A percentile compares a stretch with the other conserved stretches of the same genome.
Evolutionary conservation across 2,329 filamentous ascomycete genomes (phyloP).

Genomic region (Colletotrichum sublineola): DNA sequence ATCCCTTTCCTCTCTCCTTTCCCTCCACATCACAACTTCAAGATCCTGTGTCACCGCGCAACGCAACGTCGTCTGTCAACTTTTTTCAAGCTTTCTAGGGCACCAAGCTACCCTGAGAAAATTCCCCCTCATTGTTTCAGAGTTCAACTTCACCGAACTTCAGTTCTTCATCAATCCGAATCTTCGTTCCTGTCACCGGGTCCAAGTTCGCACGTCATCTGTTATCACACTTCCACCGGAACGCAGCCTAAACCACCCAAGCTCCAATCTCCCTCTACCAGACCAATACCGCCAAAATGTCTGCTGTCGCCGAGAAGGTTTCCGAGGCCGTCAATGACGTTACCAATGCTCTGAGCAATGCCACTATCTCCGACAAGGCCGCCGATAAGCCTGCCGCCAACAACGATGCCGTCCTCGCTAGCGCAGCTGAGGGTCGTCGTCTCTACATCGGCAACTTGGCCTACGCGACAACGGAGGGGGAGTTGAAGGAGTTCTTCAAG

Average conservation of each 20-base stretch:
- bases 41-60: slow-evolving; percentile 62
- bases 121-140: slow-evolving; percentile 79
- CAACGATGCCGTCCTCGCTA: slow-evolving; percentile 94
- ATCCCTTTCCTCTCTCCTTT: slow-evolving; percentile 50
- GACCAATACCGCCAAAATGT: slow-evolving; percentile 77
- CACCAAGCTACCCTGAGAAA: slow-evolving; percentile 86
- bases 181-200: slow-evolving; percentile 55
- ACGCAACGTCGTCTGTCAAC: slow-evolving; percentile 61
- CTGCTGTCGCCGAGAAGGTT: slow-evolving; percentile 81
- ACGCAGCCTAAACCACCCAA: slow-evolving; percentile 50
- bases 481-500: slow-evolving; percentile 99
- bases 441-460: slow-evolving; percentile 99
- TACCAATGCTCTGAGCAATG: slow-evolving; percentile 80
- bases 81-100: slow-evolving; percentile 74
- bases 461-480: slow-evolving; percentile 99
- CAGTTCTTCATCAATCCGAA: slow-evolving; percentile 59
- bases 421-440: slow-evolving; percentile 98
- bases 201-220: slow-evolving; percentile 58
- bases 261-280: slow-evolving; percentile 55
- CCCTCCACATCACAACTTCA: slow-evolving; percentile 59
- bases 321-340: slow-evolving; percentile 80
- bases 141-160: slow-evolving; percentile 69
- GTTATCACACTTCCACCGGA: slow-evolving; percentile 62
- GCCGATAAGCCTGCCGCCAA: slow-evolving; percentile 67
- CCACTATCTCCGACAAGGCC: slow-evolving; percentile 72